These are phyloP conservation scores for Penicillium digitatum DNA, from an alignment of 2,329 filamentous ascomycete genomes.

Conservation along the genomic window DNA sequence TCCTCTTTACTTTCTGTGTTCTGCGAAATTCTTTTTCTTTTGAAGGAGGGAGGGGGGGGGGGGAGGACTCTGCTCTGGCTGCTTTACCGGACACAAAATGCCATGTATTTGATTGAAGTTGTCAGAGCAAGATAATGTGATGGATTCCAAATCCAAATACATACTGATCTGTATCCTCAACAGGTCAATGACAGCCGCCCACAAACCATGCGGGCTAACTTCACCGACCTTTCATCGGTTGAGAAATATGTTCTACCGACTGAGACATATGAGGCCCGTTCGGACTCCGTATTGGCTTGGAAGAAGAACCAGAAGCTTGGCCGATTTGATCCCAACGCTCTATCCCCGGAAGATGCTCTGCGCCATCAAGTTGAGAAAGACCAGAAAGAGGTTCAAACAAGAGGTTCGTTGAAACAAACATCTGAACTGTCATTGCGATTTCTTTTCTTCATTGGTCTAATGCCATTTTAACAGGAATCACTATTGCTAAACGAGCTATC, in stretches of 20 bases:
- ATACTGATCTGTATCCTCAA: not conserved
- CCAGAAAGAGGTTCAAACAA: slow-evolving; percentile 58
- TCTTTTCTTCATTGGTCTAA: not conserved
- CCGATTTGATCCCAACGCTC: slow-evolving; percentile 84
- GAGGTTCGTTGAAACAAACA: slow-evolving; percentile 50
- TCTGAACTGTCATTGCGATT: not conserved
- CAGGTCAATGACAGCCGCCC: slow-evolving; percentile 80
- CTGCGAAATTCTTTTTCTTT: not conserved
- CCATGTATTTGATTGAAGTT: not conserved
- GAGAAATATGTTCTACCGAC: slow-evolving; percentile 88
- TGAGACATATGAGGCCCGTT: slow-evolving; percentile 77
- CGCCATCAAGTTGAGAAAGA: slow-evolving; percentile 61
- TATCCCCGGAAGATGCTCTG: slow-evolving; percentile 68
- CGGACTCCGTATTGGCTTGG: slow-evolving; percentile 88
- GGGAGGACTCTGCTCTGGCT: not conserved
- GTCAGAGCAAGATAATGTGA: no score
- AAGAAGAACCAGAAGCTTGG: slow-evolving; percentile 95
- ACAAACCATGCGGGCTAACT: slow-evolving; percentile 69
- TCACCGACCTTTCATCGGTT: slow-evolving; percentile 73
- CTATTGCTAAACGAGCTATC: slow-evolving; percentile 42
- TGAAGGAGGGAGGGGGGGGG: no score
- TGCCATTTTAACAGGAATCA: slow-evolving; percentile 37
- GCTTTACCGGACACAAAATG: not conserved
- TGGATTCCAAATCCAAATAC: not conserved
- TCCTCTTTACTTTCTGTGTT: slow-evolving; percentile 1